These are phyloP conservation scores for Lentinus tigrinus DNA, from an alignment of 768 basidiomycete genomes.

Conservation along the genomic window DNA sequence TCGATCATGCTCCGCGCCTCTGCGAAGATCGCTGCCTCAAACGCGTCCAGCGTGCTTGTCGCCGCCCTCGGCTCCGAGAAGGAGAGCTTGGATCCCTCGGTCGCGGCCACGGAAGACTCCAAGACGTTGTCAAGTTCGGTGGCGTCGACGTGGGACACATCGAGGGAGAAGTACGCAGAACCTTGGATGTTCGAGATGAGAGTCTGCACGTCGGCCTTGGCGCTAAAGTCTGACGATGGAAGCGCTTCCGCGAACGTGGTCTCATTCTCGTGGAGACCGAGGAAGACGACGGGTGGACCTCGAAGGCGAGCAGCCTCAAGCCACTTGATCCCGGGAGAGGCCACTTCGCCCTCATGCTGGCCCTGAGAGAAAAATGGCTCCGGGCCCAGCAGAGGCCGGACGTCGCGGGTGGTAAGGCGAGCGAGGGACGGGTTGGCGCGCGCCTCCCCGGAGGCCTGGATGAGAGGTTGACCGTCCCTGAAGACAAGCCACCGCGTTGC, in stretches of 20 bases:
- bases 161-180: conserved; percentile 83
- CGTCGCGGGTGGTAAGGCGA: conserved; percentile 56
- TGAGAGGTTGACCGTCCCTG: conserved; percentile 68
- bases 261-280: conserved; percentile 70
- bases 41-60: conserved; percentile 53
- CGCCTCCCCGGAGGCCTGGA: conserved; percentile 25
- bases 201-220: conserved; percentile 31
- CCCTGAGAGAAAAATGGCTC: conserved; percentile 74
- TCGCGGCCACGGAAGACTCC: conserved; percentile 35
- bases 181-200: conserved; percentile 67
- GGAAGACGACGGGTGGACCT: conserved; percentile 67
- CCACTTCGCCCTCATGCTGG: conserved; percentile 38
- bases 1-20: conserved; percentile 81
- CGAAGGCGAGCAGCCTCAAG: conserved; percentile 61
- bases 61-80: conserved; percentile 69
- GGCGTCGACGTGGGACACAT: conserved; percentile 56
- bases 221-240: conserved; percentile 62
- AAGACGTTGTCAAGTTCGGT: conserved; percentile 42
- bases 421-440: conserved; percentile 39
- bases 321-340: conserved; percentile 25
- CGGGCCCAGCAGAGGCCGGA: conserved; percentile 64
- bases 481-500: conserved; percentile 78
- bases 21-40: conserved; percentile 76
- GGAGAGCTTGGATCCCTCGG: conserved; percentile 39
- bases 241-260: conserved; percentile 45